Conservation (phyloP, 805 yeast species). For the Hermanozyma aechmeae region DNA sequence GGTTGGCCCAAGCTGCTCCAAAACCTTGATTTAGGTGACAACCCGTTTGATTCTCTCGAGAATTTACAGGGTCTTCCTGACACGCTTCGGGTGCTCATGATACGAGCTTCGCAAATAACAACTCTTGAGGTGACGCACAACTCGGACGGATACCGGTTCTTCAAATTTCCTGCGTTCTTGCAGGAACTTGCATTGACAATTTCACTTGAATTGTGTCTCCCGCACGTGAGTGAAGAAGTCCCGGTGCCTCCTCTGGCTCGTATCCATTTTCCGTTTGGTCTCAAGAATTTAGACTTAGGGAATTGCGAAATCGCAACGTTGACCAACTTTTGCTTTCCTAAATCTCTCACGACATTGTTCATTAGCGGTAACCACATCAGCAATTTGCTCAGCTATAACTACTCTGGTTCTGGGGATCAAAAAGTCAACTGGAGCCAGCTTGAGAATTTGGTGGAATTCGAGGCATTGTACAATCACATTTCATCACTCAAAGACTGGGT, state of each 20-base stretch:
- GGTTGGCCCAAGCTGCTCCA: conserved; percentile 16
- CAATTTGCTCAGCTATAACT: conserved; percentile 13
- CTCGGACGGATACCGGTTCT: conserved; percentile 8
- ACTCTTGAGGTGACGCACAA: conserved; percentile 7
- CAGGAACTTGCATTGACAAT: conserved; percentile 12
- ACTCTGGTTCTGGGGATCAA: conserved; percentile 1
- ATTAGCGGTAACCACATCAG: conserved; percentile 16
- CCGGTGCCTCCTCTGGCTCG: conserved; percentile 5
- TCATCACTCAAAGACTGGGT: conserved; percentile 2
- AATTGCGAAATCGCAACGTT: conserved; percentile 15
- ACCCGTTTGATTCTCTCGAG: conserved; percentile 12
- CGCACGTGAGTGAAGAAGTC: conserved; percentile 1
- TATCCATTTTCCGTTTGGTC: conserved; percentile 13
- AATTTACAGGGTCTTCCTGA: conserved; percentile 12
- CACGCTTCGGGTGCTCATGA: conserved; percentile 14
- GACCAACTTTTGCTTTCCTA: conserved; percentile 14
- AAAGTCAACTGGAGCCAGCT: conserved; percentile 14
- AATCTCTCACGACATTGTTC: conserved; percentile 12
- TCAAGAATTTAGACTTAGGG: conserved; percentile 14
- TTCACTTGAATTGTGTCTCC: conserved; percentile 7
- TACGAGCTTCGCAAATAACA: conserved; percentile 14
- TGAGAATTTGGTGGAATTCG: conserved; percentile 3
- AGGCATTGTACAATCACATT: not conserved
- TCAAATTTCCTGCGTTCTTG: conserved; percentile 21
- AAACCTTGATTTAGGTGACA: conserved; percentile 15